Conservation (phyloP, 1,284 basidiomycete species). For the Malassezia sympodialis region DNA sequence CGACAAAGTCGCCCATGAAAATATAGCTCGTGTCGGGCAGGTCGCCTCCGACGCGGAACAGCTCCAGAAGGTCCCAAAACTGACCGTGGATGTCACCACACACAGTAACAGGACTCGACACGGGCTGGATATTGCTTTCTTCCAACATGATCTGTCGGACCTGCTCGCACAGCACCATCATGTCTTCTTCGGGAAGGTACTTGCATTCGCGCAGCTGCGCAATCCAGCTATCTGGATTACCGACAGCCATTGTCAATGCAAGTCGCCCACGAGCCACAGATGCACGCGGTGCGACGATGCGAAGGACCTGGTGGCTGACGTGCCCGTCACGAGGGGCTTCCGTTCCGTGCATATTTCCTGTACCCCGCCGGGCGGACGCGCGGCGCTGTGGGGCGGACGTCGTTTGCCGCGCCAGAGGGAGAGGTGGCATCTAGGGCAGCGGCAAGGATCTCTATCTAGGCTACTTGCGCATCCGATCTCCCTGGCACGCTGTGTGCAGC, state of each 20-base stretch:
- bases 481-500: not conserved
- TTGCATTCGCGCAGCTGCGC: conserved; percentile 68
- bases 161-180: conserved; percentile 77
- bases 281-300: not conserved
- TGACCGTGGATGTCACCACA: conserved; percentile 92
- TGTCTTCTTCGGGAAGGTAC: conserved; percentile 78
- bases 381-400: not conserved
- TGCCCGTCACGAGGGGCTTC: not conserved
- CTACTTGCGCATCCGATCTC: too few relatives aligned
- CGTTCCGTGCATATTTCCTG: not conserved
- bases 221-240: conserved; percentile 42
- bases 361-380: not conserved
- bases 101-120: conserved; percentile 78
- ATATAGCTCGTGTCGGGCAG: conserved; percentile 86
- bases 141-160: conserved; percentile 78
- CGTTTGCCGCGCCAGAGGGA: too few relatives aligned
- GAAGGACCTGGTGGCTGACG: not conserved
- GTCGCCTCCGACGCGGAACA: conserved; percentile 76
- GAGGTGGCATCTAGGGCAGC: too few relatives aligned
- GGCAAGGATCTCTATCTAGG: too few relatives aligned
- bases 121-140: conserved; percentile 89
- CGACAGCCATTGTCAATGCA: conserved; percentile 12
- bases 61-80: conserved; percentile 87
- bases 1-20: conserved; percentile 98
- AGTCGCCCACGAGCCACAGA: not conserved